phyloP scores from a whole-genome alignment of 345 rosid genomes.

The Moricandia arvensis region DNA sequence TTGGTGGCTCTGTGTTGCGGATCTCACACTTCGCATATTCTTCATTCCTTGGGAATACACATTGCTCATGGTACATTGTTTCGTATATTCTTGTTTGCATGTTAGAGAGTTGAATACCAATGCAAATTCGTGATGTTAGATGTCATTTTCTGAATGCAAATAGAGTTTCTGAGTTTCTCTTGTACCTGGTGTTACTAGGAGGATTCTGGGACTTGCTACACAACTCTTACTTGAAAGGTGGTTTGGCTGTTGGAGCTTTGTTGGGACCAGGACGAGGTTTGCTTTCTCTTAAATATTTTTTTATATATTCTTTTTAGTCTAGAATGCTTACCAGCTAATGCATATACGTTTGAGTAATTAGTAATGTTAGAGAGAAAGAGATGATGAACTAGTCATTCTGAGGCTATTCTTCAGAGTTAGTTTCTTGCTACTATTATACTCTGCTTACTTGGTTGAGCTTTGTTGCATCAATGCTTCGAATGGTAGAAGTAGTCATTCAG shows the following conservation, averaged over 20 bases:
- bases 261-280: slow-evolving; percentile 96
- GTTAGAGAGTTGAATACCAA: background rate
- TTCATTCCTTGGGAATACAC: slow-evolving; percentile 88
- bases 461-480: background rate
- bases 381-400: background rate
- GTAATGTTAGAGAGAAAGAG: background rate
- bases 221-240: slow-evolving; percentile 80
- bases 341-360: slow-evolving; percentile 19
- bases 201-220: slow-evolving; percentile 72
- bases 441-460: background rate
- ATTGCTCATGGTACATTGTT: slow-evolving; percentile 62
- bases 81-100: background rate
- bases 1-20: slow-evolving; percentile 95
- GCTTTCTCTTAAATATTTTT: slow-evolving; percentile 6
- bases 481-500: background rate
- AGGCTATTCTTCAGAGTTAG: no score
- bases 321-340: slow-evolving; percentile 16
- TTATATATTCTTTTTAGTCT: background rate
- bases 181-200: slow-evolving; percentile 46
- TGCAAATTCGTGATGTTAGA: background rate
- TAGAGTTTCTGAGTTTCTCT: slow-evolving; percentile 12
- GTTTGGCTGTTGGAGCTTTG: slow-evolving; percentile 74
- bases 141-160: background rate
- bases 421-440: background rate
- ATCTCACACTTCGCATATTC: slow-evolving; percentile 79